Percentiles rank a stretch among this genome's conserved stretches.
These are phyloP conservation scores for Tritrichomonas musculus DNA, from an alignment of 208 protist genomes.

Conservation along the genomic window DNA sequence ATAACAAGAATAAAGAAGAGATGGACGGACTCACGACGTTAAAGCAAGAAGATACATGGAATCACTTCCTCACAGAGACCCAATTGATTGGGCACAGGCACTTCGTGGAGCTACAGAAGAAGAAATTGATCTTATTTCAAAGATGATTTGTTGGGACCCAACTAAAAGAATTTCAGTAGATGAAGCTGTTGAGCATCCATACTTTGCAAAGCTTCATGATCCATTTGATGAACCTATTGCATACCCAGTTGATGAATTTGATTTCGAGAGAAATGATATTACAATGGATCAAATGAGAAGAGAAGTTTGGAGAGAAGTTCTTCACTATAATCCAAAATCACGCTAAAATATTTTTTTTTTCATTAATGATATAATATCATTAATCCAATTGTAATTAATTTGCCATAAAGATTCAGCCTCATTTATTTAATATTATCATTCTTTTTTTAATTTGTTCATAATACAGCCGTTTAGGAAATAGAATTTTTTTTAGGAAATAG, in stretches of 20 bases:
- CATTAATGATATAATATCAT: no score
- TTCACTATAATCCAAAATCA: not conserved
- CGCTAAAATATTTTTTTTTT: no score
- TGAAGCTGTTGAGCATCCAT: no score
- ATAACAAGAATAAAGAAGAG: no score
- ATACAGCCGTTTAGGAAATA: no score
- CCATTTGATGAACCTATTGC: conserved; percentile 17
- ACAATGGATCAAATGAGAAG: not conserved
- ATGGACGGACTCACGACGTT: no score
- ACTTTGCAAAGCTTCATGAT: conserved; percentile 6
- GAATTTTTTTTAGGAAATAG: no score
- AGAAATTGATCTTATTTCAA: conserved; percentile 49
- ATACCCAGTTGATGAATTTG: not conserved
- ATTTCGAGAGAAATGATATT: no score
- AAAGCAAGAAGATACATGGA: conserved; percentile 73
- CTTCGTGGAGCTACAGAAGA: not conserved
- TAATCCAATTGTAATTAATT: no score
- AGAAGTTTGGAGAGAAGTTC: not conserved
- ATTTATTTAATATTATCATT: no score
- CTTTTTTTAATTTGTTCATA: no score
- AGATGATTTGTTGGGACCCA: conserved; percentile 55
- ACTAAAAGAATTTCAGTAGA: conserved; percentile 50
- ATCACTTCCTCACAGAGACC: conserved; percentile 57
- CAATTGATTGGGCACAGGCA: conserved; percentile 50
- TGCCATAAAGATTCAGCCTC: no score